phyloP scores from a whole-genome alignment of 1,139 yeast species.

The Blastobotrys aristatus region DNA sequence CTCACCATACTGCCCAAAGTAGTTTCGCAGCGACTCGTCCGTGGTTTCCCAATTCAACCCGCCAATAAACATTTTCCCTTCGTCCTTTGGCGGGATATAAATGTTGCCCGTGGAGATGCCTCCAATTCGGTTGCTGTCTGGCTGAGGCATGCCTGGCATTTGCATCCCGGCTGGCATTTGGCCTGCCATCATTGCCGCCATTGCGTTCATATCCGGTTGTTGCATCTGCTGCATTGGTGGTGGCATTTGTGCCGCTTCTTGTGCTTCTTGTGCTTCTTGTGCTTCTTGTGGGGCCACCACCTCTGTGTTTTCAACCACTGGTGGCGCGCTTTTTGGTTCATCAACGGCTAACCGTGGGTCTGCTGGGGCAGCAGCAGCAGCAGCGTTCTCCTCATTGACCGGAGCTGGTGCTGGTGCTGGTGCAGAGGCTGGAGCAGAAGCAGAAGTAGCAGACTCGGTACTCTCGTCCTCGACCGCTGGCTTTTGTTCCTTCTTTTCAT shows the following conservation, averaged over 20 bases:
- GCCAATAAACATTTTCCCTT: slow-evolving; percentile 96
- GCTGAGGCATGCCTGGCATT: slow-evolving; percentile 15
- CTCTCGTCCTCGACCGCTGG: neutral
- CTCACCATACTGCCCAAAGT: slow-evolving; percentile 87
- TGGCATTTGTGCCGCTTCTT: neutral
- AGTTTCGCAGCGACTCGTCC: slow-evolving; percentile 67
- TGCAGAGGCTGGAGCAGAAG: slow-evolving; percentile 1
- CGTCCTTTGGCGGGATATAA: slow-evolving; percentile 41
- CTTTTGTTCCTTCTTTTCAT: slow-evolving; percentile 1
- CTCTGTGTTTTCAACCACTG: neutral
- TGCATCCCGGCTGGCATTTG: slow-evolving; percentile 11
- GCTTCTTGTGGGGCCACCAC: neutral
- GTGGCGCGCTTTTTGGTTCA: slow-evolving; percentile 6
- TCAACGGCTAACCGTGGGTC: slow-evolving; percentile 3
- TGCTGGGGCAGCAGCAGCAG: neutral
- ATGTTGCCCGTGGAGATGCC: slow-evolving; percentile 39
- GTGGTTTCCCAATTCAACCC: slow-evolving; percentile 99
- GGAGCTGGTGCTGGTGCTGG: neutral
- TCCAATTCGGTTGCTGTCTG: slow-evolving; percentile 23
- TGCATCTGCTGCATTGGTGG: slow-evolving; percentile 11
- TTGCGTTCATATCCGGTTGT: slow-evolving; percentile 17
- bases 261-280: neutral
- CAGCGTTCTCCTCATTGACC: neutral
- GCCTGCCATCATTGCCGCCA: slow-evolving; percentile 27
- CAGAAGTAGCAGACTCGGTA: neutral